phyloP scores from a whole-genome alignment of 2,329 filamentous ascomycete species.

The Hypomyces rosellus region DNA sequence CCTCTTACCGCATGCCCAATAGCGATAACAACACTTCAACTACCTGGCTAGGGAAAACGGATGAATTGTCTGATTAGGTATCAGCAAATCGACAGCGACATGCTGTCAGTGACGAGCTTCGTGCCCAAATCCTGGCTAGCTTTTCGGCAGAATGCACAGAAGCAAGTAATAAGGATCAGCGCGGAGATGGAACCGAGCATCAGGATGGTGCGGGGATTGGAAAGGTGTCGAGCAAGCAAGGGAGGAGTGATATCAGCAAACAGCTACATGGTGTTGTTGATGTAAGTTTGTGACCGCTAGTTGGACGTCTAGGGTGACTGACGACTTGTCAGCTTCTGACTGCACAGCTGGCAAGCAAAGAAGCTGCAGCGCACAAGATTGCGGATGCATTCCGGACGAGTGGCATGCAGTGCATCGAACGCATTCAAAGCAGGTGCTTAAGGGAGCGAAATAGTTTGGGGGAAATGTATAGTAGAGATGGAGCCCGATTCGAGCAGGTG shows the following conservation, averaged over 20 bases:
- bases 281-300: conserved; percentile 15
- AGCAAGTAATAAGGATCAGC: background rate
- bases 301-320: background rate
- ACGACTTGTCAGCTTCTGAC: conserved; percentile 17
- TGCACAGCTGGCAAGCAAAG: conserved; percentile 18
- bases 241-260: background rate
- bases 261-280: conserved; percentile 19
- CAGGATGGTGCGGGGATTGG: background rate
- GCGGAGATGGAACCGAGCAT: background rate
- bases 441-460: conserved; percentile 16
- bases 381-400: conserved; percentile 19
- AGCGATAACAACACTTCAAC: background rate
- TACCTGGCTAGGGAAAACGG: background rate
- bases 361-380: conserved; percentile 14
- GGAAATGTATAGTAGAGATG: conserved; percentile 16
- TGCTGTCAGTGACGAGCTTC: background rate
- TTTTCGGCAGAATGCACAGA: background rate
- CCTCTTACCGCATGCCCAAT: background rate
- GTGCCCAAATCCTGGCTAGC: background rate
- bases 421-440: conserved; percentile 16
- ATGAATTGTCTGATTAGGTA: background rate
- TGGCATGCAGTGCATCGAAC: conserved; percentile 16
- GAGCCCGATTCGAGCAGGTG: conserved; percentile 13
- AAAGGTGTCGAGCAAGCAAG: background rate
- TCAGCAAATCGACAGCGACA: background rate